phyloP scores from a whole-genome alignment of 208 protist species.

The Polymyxa betae region DNA sequence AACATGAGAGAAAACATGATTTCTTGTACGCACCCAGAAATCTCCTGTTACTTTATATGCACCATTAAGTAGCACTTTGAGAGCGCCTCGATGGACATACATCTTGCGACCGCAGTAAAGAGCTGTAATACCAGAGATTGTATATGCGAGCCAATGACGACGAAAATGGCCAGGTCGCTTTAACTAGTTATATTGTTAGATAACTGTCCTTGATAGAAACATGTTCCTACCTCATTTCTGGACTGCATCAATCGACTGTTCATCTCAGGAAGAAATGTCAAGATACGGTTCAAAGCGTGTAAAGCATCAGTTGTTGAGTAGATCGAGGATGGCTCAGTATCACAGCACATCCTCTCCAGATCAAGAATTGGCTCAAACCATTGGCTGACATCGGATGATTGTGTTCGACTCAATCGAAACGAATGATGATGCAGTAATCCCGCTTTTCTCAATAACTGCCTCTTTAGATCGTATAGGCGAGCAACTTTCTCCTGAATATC shows the following conservation, averaged over 20 bases:
- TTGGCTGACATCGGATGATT: not conserved
- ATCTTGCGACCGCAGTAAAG: not conserved
- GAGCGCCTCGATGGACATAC: not conserved
- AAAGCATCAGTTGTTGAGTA: not conserved
- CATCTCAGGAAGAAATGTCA: not conserved
- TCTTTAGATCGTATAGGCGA: slow-evolving; percentile 44
- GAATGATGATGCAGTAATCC: slow-evolving; percentile 31
- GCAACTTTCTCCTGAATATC: slow-evolving; percentile 35
- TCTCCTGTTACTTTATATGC: not conserved
- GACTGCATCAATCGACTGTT: not conserved
- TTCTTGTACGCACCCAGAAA: not conserved
- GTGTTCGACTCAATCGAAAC: slow-evolving; percentile 38
- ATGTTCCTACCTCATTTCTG: not conserved
- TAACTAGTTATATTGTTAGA: not conserved
- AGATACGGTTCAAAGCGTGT: not conserved
- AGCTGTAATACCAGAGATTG: not conserved
- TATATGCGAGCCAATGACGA: slow-evolving; percentile 25
- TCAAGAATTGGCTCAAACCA: slow-evolving; percentile 21
- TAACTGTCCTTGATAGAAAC: not conserved
- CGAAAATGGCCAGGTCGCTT: slow-evolving; percentile 35
- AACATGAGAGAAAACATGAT: not conserved
- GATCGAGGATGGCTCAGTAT: not conserved
- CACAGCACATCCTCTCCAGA: not conserved
- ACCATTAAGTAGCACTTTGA: not conserved
- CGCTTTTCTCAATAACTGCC: not conserved